Base-by-base conservation (phyloP, 805 yeast genomes). In the Myxozyma nipponensis region DNA sequence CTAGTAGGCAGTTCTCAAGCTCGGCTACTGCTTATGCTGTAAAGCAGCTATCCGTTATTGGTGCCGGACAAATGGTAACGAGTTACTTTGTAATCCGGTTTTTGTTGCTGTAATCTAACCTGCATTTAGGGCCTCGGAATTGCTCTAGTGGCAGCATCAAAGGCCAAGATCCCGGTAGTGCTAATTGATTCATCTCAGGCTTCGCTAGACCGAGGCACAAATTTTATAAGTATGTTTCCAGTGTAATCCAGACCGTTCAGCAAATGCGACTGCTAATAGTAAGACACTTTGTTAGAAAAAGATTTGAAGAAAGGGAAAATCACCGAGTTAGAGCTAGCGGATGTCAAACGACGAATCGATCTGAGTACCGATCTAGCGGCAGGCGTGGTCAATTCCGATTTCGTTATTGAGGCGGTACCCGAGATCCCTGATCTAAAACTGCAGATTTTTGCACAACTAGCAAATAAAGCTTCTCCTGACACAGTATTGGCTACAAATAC, bases 381-480 rank as follows among this genome's bases (percentile, higher is more conserved):
- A 35, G 64, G 61, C n/a, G 63, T 69, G 17, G 36, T 43, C 3
- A 52, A 53, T 21, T 65, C 70, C 4, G 74, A 71, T 54, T 61
- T 71, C 51, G 66, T 72, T 32, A 67, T 72, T 39, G 76, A 72
- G 56, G 76, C 76, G 1, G 74, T 72, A 3, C 76, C 76, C 5
- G 76, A 72, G 58, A 68, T 65, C 35, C 65, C 63, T 37, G 59
- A 58, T 9, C 63, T 72, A 51, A 72, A 72, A 60, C 45, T 53
- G 26, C 54, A 58, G 37, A 67, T 72, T 18, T 72, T 72, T 56
- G 52, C 47, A n/a, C 57, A 64, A 35, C 60, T 71, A 41, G 73
- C 71, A 18, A 47, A 56, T 44, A 51, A 50, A 22, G 60, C 70
- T 15, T 48, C 50, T 36, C 48, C 57, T 6, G 52, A 58, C 39